Conservation (phyloP, 768 basidiomycete genomes). For the Scleroderma bovista region DNA sequence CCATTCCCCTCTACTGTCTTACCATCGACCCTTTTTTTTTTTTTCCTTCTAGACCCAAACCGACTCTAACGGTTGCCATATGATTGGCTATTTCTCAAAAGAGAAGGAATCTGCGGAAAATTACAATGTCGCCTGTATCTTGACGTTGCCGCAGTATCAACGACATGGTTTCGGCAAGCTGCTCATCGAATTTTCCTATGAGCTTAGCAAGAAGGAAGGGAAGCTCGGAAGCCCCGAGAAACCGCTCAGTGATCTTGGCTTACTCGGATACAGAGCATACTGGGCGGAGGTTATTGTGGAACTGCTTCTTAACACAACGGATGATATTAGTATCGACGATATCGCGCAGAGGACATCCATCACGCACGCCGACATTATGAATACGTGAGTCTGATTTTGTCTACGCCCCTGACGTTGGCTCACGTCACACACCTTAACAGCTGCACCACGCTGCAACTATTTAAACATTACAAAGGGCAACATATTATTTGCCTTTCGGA, state of each 20-base stretch:
- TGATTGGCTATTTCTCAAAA: constrained; percentile 98
- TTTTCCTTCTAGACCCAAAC: constrained; percentile 71
- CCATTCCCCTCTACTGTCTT: constrained; percentile 9
- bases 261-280: constrained; percentile 90
- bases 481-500: constrained; percentile 92
- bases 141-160: constrained; percentile 98
- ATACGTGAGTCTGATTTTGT: constrained; percentile 67
- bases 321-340: constrained; percentile 91
- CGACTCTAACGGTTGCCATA: constrained; percentile 86
- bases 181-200: constrained; percentile 97
- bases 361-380: constrained; percentile 95
- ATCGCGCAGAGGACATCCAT: constrained; percentile 95
- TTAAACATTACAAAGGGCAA: constrained; percentile 94
- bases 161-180: constrained; percentile 93
- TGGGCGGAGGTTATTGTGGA: constrained; percentile 98
- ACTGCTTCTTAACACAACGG: constrained; percentile 61
- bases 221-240: constrained; percentile 98
- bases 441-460: constrained; percentile 88
- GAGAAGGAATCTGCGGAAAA: constrained; percentile 98
- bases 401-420: constrained; percentile 1
- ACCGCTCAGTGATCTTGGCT: constrained; percentile 89
- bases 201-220: constrained; percentile 92
- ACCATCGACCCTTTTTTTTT: constrained; percentile 9
- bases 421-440: constrained; percentile 37
- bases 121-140: constrained; percentile 98